phyloP scores from a whole-genome alignment of 768 basidiomycete species.

The Macrolepiota fuliginosa region DNA sequence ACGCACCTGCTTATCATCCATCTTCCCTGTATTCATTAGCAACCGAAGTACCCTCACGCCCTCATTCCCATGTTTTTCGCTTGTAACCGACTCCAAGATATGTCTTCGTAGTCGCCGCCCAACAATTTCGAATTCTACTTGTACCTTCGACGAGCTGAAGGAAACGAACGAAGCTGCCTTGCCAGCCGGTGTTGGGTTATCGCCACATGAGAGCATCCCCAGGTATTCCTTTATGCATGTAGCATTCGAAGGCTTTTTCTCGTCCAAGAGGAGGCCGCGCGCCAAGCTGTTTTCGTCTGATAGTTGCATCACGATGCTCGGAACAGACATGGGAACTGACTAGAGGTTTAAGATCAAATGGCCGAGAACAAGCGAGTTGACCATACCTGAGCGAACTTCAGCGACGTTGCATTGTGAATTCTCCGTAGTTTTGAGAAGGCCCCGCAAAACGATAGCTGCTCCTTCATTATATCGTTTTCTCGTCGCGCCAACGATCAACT shows the following conservation, averaged over 20 bases:
- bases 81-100: slow-evolving; percentile 73
- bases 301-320: slow-evolving; percentile 61
- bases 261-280: slow-evolving; percentile 56
- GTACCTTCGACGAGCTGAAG: slow-evolving; percentile 65
- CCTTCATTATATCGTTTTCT: slow-evolving; percentile 78
- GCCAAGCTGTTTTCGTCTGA: slow-evolving; percentile 60
- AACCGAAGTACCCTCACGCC: slow-evolving; percentile 82
- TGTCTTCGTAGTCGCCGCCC: slow-evolving; percentile 62
- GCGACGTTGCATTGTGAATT: slow-evolving; percentile 54
- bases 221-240: slow-evolving; percentile 76
- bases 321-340: slow-evolving; percentile 64
- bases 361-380: not conserved
- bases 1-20: slow-evolving; percentile 90
- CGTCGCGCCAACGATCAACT: slow-evolving; percentile 80
- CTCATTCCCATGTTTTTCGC: slow-evolving; percentile 80
- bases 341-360: not conserved
- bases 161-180: slow-evolving; percentile 71
- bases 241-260: slow-evolving; percentile 54
- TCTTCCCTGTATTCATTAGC: slow-evolving; percentile 79
- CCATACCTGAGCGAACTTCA: slow-evolving; percentile 63
- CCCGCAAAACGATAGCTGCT: slow-evolving; percentile 69
- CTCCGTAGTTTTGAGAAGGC: slow-evolving; percentile 70
- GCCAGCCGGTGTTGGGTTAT: slow-evolving; percentile 78
- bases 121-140: slow-evolving; percentile 78
- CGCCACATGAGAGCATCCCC: slow-evolving; percentile 75